Conservation (phyloP, 1,284 basidiomycete species). For the Rhodotorula sp. region DNA sequence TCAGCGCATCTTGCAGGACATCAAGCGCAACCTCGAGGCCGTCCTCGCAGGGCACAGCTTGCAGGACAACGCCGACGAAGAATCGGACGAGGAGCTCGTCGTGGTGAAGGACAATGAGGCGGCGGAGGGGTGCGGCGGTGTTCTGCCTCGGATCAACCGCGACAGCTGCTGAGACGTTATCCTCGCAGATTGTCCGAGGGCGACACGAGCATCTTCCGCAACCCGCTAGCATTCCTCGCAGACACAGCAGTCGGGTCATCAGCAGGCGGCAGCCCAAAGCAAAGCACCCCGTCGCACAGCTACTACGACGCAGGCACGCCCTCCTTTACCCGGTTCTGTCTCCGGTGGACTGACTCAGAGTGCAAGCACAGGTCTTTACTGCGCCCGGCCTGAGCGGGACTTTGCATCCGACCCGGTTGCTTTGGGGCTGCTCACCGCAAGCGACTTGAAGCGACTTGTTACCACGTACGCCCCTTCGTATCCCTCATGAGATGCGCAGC, state of each 20-base stretch:
- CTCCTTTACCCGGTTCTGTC: no score
- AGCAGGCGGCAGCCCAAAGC: no score
- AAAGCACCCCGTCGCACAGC: neutral
- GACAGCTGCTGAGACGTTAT: neutral
- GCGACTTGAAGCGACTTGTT: conserved; percentile 23
- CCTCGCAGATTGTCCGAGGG: neutral
- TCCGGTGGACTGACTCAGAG: neutral
- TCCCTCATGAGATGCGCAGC: conserved; percentile 21
- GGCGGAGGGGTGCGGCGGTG: neutral
- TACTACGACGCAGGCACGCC: conserved; percentile 3
- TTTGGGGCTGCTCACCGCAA: conserved; percentile 11
- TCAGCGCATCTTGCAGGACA: conserved; percentile 9
- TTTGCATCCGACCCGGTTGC: conserved; percentile 22
- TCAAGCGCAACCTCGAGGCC: conserved; percentile 21
- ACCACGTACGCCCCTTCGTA: conserved; percentile 8
- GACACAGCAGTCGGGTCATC: neutral
- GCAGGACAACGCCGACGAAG: neutral
- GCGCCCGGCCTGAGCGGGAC: conserved; percentile 14
- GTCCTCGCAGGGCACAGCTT: neutral
- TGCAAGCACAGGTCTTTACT: conserved; percentile 8
- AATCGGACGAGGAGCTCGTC: neutral
- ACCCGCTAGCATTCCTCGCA: neutral
- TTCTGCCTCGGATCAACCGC: neutral
- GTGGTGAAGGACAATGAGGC: no score
- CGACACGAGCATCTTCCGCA: neutral